phyloP scores from a whole-genome alignment of 202 grass and related monocot species.

The Cymbopogon flexuosus region DNA sequence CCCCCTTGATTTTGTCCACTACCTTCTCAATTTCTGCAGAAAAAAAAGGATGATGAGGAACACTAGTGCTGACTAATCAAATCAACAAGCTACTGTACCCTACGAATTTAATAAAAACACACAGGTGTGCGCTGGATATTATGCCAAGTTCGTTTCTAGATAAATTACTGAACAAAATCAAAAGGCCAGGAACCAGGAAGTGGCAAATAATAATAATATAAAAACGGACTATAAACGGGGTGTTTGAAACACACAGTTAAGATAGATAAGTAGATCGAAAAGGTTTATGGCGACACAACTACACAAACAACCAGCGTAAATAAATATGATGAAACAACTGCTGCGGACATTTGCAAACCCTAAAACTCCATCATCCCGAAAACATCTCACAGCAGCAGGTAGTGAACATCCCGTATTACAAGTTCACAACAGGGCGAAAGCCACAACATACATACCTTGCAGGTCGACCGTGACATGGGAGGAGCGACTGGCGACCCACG shows the following conservation, averaged over 20 bases:
- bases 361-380: conserved; percentile 30
- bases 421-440: background rate
- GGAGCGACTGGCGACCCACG: conserved; percentile 74
- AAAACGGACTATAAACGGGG: background rate
- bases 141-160: background rate
- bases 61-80: background rate
- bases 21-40: conserved; percentile 77
- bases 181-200: background rate
- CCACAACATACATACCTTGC: conserved; percentile 30
- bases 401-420: background rate
- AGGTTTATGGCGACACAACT: background rate
- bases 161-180: background rate
- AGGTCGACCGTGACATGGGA: conserved; percentile 81
- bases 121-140: background rate
- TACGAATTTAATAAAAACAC: background rate
- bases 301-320: background rate
- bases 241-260: background rate
- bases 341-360: background rate
- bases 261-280: background rate
- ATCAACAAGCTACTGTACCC: background rate
- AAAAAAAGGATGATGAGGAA: background rate
- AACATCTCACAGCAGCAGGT: background rate
- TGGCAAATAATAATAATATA: background rate
- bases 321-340: background rate
- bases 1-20: conserved; percentile 59